A percentile compares a stretch with the other conserved stretches of the same genome.
phyloP scores from a whole-genome alignment of 768 basidiomycete species.

The Suillus paluster region DNA sequence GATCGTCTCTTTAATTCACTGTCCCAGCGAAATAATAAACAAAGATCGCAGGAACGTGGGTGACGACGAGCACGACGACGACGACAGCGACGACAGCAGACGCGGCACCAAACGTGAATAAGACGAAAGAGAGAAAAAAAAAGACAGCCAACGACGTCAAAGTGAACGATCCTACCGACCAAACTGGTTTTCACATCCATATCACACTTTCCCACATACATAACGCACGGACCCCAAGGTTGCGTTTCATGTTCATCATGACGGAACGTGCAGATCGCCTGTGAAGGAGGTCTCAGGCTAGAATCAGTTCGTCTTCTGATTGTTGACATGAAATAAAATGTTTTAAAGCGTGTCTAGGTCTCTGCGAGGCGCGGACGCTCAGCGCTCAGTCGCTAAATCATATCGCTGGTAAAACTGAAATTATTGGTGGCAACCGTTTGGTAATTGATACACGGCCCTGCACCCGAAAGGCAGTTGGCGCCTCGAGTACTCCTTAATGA shows the following conservation, averaged over 20 bases:
- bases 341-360: no score
- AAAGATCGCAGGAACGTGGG: slow-evolving; percentile 7
- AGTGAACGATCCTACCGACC: not conserved
- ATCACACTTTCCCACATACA: slow-evolving; percentile 6
- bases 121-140: slow-evolving; percentile 9
- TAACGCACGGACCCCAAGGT: slow-evolving; percentile 4
- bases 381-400: no score
- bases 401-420: no score
- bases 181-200: slow-evolving; percentile 2
- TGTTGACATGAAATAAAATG: no score
- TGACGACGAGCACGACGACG: slow-evolving; percentile 2
- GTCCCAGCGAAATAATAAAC: slow-evolving; percentile 9
- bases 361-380: no score
- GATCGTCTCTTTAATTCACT: slow-evolving; percentile 8
- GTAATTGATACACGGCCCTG: slow-evolving; percentile 45
- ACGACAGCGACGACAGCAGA: not conserved
- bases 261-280: not conserved
- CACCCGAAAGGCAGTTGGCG: slow-evolving; percentile 42
- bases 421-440: no score
- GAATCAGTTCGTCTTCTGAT: no score
- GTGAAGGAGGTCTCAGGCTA: no score
- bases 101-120: slow-evolving; percentile 7
- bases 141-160: slow-evolving; percentile 8
- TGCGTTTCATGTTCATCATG: not conserved
- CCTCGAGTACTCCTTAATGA: slow-evolving; percentile 89